These are phyloP conservation scores for Suillus clintonianus DNA, from an alignment of 768 basidiomycete genomes.

Conservation along the genomic window DNA sequence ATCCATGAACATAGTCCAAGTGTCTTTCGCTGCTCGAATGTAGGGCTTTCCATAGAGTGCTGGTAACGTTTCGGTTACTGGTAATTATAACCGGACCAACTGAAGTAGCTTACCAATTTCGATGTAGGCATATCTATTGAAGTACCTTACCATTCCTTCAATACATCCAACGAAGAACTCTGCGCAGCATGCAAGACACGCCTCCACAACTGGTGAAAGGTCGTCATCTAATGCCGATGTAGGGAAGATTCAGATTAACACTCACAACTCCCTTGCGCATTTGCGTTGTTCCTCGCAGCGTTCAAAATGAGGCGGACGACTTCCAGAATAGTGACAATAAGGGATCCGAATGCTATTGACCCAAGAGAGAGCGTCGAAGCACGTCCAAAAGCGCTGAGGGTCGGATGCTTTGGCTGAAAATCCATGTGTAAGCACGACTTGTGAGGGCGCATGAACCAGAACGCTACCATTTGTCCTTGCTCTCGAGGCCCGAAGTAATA, in stretches of 20 bases:
- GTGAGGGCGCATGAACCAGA: neutral
- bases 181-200: constrained; percentile 76
- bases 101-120: constrained; percentile 60
- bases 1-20: constrained; percentile 76
- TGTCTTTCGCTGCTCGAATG: constrained; percentile 78
- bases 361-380: constrained; percentile 80
- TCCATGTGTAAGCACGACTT: neutral
- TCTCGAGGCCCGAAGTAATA: constrained; percentile 83
- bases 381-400: constrained; percentile 67
- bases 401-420: constrained; percentile 66
- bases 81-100: neutral
- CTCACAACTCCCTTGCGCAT: constrained; percentile 67
- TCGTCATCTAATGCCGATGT: neutral
- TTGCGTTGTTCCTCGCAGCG: constrained; percentile 57
- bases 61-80: constrained; percentile 22
- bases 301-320: constrained; percentile 63
- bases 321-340: constrained; percentile 82
- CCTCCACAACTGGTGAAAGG: constrained; percentile 58
- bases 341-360: constrained; percentile 81
- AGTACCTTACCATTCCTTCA: constrained; percentile 70
- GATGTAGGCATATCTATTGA: constrained; percentile 85
- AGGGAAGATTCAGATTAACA: constrained; percentile 4
- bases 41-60: constrained; percentile 87
- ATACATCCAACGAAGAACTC: constrained; percentile 76
- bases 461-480: constrained; percentile 57